Percentiles rank a stretch among this genome's conserved stretches.
Evolutionary conservation across 371 early-diverging fungal species (phyloP).

Genomic region (Mucor piriformis): DNA sequence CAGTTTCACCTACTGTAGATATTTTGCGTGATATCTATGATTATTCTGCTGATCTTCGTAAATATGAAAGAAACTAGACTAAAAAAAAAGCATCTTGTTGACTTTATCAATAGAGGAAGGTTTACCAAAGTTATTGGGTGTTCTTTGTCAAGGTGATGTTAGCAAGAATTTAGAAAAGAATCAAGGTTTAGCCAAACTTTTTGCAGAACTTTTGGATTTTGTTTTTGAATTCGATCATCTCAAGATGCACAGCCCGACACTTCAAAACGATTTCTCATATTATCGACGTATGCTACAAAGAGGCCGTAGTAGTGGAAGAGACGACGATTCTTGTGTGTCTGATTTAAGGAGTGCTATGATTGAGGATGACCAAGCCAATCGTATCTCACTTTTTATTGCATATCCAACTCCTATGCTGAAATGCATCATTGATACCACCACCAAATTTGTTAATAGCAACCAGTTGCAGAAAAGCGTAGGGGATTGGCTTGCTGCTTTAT

Average conservation of each 20-base stretch:
- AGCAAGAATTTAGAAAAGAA: slow-evolving; percentile 68
- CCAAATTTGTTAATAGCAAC: slow-evolving; percentile 56
- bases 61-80: neutral
- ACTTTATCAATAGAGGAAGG: slow-evolving; percentile 7
- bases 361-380: slow-evolving; percentile 87
- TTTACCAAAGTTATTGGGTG: slow-evolving; percentile 28
- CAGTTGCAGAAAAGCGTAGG: slow-evolving; percentile 57
- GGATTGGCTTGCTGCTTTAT: slow-evolving; percentile 69
- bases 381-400: slow-evolving; percentile 93
- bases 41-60: slow-evolving; percentile 73
- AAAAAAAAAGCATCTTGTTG: too few relatives aligned
- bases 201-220: slow-evolving; percentile 85
- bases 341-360: slow-evolving; percentile 70
- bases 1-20: slow-evolving; percentile 76
- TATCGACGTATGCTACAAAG: slow-evolving; percentile 90
- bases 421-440: slow-evolving; percentile 77
- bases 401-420: slow-evolving; percentile 93
- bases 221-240: slow-evolving; percentile 80
- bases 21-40: slow-evolving; percentile 81
- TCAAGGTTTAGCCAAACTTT: slow-evolving; percentile 75
- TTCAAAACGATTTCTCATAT: slow-evolving; percentile 96
- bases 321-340: slow-evolving; percentile 20
- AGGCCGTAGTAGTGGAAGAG: slow-evolving; percentile 44
- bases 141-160: slow-evolving; percentile 75
- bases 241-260: slow-evolving; percentile 84